Evolutionary conservation across 2,329 filamentous ascomycete species (phyloP).

Genomic region (Pseudogymnoascus verrucosus): DNA sequence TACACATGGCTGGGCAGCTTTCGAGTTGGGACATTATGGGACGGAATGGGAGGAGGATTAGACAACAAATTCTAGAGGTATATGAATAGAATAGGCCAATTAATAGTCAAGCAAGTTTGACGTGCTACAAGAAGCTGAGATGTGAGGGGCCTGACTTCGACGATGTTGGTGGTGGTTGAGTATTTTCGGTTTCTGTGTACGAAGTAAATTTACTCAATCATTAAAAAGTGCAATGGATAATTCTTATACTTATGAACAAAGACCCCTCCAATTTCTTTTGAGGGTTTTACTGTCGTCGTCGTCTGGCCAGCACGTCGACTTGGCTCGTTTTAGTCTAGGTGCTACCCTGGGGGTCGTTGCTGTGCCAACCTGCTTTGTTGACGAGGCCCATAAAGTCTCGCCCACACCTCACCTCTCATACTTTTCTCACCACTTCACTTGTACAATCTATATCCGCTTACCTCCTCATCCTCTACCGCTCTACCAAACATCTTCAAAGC

Average conservation of each 20-base stretch:
- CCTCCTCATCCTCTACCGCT: conserved; percentile 29
- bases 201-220: background rate
- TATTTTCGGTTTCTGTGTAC: background rate
- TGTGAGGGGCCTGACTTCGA: background rate
- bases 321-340: conserved; percentile 16
- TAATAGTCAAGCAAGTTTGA: background rate
- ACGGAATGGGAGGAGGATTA: conserved; percentile 6
- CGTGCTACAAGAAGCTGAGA: background rate
- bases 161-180: background rate
- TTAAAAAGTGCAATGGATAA: conserved; percentile 1
- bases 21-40: background rate
- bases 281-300: conserved; percentile 3
- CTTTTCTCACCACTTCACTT: conserved; percentile 24
- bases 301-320: conserved; percentile 6
- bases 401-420: conserved; percentile 18
- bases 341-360: conserved; percentile 31
- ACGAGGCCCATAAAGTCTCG: conserved; percentile 30
- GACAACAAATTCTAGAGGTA: background rate
- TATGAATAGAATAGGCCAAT: conserved; percentile 7
- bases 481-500: conserved; percentile 20
- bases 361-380: conserved; percentile 29
- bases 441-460: conserved; percentile 24
- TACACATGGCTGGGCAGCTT: background rate
- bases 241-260: conserved; percentile 1
- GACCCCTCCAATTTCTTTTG: conserved; percentile 7